phyloP scores from a whole-genome alignment of 2,329 filamentous ascomycete species.

The Aspergillus fijiensis region DNA sequence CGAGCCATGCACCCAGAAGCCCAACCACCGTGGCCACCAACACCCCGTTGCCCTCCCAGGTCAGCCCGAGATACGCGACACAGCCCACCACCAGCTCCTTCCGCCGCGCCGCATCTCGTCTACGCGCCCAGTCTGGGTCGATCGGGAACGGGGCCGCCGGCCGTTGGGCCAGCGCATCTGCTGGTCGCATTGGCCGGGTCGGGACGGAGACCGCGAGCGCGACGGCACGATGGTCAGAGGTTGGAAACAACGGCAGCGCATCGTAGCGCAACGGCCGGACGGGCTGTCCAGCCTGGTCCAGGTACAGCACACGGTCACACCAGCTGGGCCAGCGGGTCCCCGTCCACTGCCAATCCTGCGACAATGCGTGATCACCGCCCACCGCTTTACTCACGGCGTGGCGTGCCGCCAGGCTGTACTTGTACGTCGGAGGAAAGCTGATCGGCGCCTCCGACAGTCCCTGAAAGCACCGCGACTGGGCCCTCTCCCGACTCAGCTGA shows the following conservation, averaged over 20 bases:
- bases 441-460: slow-evolving; percentile 73
- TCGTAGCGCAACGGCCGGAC: slow-evolving; percentile 66
- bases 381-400: slow-evolving; percentile 32
- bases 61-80: slow-evolving; percentile 54
- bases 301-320: slow-evolving; percentile 87
- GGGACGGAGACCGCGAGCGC: slow-evolving; percentile 69
- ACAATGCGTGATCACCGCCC: slow-evolving; percentile 25
- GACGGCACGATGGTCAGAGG: slow-evolving; percentile 85
- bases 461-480: slow-evolving; percentile 70
- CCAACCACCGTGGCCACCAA: slow-evolving; percentile 41
- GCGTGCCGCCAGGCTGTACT: slow-evolving; percentile 61
- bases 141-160: slow-evolving; percentile 57
- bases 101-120: slow-evolving; percentile 54
- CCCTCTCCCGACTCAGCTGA: slow-evolving; percentile 73
- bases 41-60: slow-evolving; percentile 48
- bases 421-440: slow-evolving; percentile 88
- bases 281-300: slow-evolving; percentile 47
- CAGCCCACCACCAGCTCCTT: slow-evolving; percentile 62
- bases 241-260: slow-evolving; percentile 73
- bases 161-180: slow-evolving; percentile 34
- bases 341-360: slow-evolving; percentile 68
- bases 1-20: slow-evolving; percentile 42
- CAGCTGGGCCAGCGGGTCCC: slow-evolving; percentile 83
- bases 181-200: slow-evolving; percentile 39
- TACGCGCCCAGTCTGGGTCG: slow-evolving; percentile 56